phyloP scores from a whole-genome alignment of 129 eudicot genomes.

The Dittrichia graveolens region DNA sequence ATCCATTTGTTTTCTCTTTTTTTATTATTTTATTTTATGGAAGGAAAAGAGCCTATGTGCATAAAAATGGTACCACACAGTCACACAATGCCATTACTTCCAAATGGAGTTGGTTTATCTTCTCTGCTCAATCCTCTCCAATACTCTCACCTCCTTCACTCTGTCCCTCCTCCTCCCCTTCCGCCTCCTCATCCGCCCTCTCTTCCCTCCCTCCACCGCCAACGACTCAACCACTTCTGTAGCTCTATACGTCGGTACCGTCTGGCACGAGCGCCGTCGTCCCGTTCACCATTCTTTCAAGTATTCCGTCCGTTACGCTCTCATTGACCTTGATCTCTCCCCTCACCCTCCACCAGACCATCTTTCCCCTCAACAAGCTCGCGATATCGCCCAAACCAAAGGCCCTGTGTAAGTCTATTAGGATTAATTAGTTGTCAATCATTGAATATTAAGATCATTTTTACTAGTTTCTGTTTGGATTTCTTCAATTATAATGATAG shows the following conservation, averaged over 20 bases:
- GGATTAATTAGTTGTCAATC: background rate
- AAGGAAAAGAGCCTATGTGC: background rate
- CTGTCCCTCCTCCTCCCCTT: constrained; percentile 52
- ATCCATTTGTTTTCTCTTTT: no score
- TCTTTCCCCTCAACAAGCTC: constrained; percentile 65
- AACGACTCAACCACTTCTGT: constrained; percentile 28
- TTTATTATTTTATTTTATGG: background rate
- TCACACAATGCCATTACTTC: background rate
- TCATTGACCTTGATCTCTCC: constrained; percentile 60
- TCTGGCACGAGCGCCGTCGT: constrained; percentile 98
- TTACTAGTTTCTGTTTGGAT: background rate
- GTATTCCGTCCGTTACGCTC: constrained; percentile 87
- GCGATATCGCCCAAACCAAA: constrained; percentile 49
- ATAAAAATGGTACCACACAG: background rate
- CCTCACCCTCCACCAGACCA: constrained; percentile 54
- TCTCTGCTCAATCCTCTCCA: constrained; percentile 62
- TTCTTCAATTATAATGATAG: background rate
- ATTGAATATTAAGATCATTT: background rate
- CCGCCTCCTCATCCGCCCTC: constrained; percentile 51
- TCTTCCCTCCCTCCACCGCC: constrained; percentile 39
- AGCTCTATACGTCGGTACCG: constrained; percentile 73
- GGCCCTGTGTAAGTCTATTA: constrained; percentile 74
- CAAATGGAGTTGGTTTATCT: constrained; percentile 76
- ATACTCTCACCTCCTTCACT: constrained; percentile 43
- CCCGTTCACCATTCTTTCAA: constrained; percentile 89